Conservation (phyloP, 176 grass and related monocot species). For the Guadua angustifolia region DNA sequence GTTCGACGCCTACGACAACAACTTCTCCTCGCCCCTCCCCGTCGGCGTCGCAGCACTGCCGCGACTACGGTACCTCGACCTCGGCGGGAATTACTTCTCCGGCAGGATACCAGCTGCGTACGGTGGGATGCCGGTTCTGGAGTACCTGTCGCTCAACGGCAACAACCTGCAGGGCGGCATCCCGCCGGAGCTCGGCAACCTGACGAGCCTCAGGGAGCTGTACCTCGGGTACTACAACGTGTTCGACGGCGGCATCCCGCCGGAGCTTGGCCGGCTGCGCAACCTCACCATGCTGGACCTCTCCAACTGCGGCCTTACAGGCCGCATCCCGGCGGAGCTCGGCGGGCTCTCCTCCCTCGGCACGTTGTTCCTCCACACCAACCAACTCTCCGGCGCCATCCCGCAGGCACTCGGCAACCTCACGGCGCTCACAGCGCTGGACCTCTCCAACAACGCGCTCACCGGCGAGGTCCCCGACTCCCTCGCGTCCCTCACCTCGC, state of each 20-base stretch:
- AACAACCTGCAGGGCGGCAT: constrained; percentile 78
- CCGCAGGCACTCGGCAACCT: constrained; percentile 76
- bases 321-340: constrained; percentile 60
- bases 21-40: constrained; percentile 74
- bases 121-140: constrained; percentile 57
- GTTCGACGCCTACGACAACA: constrained; percentile 97
- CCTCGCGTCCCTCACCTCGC: constrained; percentile 53
- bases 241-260: constrained; percentile 71
- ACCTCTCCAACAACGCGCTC: constrained; percentile 97
- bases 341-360: constrained; percentile 61
- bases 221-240: constrained; percentile 92
- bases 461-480: constrained; percentile 72
- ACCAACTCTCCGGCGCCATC: constrained; percentile 66
- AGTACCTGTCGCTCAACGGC: constrained; percentile 96
- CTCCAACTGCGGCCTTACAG: constrained; percentile 76
- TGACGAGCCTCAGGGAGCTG: constrained; percentile 66
- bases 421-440: constrained; percentile 60
- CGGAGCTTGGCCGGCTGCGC: constrained; percentile 55
- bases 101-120: constrained; percentile 65
- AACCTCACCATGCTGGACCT: constrained; percentile 63
- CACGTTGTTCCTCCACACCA: constrained; percentile 91
- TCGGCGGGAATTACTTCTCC: constrained; percentile 92
- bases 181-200: constrained; percentile 69
- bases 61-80: constrained; percentile 75
- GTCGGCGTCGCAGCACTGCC: constrained; percentile 46